Evolutionary conservation across 2,329 filamentous ascomycete species (phyloP).

Genomic region (Exophiala oligosperma): DNA sequence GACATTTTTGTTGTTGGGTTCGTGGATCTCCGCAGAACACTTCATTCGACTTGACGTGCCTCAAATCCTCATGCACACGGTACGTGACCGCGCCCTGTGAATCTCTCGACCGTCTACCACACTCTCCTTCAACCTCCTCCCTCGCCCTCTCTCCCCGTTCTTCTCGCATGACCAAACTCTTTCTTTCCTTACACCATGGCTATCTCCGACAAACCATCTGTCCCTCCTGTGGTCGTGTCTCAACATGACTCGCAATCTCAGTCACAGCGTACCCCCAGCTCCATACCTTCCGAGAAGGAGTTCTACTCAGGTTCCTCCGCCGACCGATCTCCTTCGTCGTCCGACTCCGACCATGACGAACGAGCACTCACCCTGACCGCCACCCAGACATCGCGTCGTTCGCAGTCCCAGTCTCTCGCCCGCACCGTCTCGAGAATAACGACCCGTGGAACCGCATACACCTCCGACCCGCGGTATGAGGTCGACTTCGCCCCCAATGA

Average conservation of each 20-base stretch:
- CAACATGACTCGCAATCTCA: slow-evolving; percentile 5
- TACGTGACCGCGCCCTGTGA: no score
- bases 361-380: slow-evolving; percentile 21
- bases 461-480: slow-evolving; percentile 64
- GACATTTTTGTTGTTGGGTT: background rate
- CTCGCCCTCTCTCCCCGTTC: background rate
- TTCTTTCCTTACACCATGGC: slow-evolving; percentile 5
- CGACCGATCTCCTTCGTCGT: slow-evolving; percentile 19
- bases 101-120: no score
- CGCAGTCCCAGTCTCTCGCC: slow-evolving; percentile 14
- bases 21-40: no score
- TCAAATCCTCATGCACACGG: no score
- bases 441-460: slow-evolving; percentile 47
- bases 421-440: slow-evolving; percentile 39
- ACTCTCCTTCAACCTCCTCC: background rate
- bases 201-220: slow-evolving; percentile 12
- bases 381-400: slow-evolving; percentile 16
- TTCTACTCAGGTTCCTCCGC: slow-evolving; percentile 12
- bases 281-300: slow-evolving; percentile 16
- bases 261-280: background rate
- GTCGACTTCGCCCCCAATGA: slow-evolving; percentile 69
- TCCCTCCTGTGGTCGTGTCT: slow-evolving; percentile 13
- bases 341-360: slow-evolving; percentile 18
- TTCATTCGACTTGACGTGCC: no score
- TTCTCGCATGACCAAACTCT: background rate